Evolutionary conservation across 257 asterid genomes (phyloP).

Genomic region (Primulina tabacum): DNA sequence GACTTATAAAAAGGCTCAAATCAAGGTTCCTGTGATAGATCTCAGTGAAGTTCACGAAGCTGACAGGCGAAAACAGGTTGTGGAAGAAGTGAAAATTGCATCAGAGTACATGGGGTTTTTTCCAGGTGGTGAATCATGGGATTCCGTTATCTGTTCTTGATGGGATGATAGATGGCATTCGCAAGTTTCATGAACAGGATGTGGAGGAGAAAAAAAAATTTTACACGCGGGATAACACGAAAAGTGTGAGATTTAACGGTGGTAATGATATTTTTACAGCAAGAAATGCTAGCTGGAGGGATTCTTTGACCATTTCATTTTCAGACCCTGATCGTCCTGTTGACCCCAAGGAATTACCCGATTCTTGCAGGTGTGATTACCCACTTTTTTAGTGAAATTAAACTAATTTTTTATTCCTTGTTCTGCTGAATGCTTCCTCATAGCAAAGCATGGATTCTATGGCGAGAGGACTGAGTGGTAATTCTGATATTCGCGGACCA

Average conservation of each 20-base stretch:
- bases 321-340: constrained; percentile 26
- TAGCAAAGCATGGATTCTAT: background rate
- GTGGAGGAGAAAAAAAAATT: constrained; percentile 39
- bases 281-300: constrained; percentile 58
- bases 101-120: constrained; percentile 46
- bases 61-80: constrained; percentile 23
- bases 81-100: constrained; percentile 37
- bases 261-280: constrained; percentile 41
- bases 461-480: background rate
- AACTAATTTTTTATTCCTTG: background rate
- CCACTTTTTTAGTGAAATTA: too few species aligned
- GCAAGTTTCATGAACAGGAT: constrained; percentile 32
- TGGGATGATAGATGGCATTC: constrained; percentile 28
- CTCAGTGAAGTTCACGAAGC: constrained; percentile 26
- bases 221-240: constrained; percentile 38
- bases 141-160: constrained; percentile 33
- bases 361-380: constrained; percentile 39
- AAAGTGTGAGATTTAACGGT: constrained; percentile 31
- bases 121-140: constrained; percentile 52
- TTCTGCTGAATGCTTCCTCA: background rate
- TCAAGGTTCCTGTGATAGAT: constrained; percentile 46
- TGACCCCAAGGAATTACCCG: constrained; percentile 37
- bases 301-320: constrained; percentile 34
- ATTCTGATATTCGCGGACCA: background rate
- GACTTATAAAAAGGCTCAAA: background rate